Conservation (phyloP, 441 rosid genomes). For the Lepidium campestre region DNA sequence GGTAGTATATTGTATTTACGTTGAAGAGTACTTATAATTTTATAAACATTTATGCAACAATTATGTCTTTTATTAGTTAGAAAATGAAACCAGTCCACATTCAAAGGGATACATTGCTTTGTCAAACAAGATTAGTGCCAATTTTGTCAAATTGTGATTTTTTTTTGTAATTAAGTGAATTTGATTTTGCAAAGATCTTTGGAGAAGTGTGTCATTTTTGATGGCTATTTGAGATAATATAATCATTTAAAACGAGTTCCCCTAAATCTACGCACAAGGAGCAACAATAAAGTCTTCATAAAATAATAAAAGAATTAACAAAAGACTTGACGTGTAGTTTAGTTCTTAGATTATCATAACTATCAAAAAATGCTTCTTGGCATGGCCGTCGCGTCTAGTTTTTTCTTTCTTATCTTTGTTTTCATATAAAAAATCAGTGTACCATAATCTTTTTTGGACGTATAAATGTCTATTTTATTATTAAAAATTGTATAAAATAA, state of each 20-base stretch:
- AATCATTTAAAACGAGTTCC: not conserved
- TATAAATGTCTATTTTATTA: not conserved
- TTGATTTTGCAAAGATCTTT: slow-evolving; percentile 15
- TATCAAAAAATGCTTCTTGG: not conserved
- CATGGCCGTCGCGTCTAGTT: not conserved
- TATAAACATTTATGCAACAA: no score
- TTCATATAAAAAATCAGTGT: not conserved
- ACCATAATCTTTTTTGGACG: not conserved
- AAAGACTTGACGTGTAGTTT: not conserved
- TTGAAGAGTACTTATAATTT: no score
- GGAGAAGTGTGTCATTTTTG: not conserved
- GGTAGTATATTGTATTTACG: no score
- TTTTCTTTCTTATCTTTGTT: not conserved
- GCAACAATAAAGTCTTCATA: not conserved
- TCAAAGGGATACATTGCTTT: not conserved
- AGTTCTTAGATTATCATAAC: not conserved
- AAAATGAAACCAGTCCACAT: not conserved
- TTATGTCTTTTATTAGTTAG: no score
- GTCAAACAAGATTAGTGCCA: slow-evolving; percentile 5
- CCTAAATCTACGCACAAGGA: slow-evolving; percentile 9
- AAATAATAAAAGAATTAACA: not conserved
- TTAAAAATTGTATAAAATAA: not conserved
- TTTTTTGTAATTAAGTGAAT: not conserved
- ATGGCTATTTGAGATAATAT: not conserved
- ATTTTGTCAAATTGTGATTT: not conserved